Evolutionary conservation across 352 stramenopile species (phyloP).

Genomic region (Pythium biforme): DNA sequence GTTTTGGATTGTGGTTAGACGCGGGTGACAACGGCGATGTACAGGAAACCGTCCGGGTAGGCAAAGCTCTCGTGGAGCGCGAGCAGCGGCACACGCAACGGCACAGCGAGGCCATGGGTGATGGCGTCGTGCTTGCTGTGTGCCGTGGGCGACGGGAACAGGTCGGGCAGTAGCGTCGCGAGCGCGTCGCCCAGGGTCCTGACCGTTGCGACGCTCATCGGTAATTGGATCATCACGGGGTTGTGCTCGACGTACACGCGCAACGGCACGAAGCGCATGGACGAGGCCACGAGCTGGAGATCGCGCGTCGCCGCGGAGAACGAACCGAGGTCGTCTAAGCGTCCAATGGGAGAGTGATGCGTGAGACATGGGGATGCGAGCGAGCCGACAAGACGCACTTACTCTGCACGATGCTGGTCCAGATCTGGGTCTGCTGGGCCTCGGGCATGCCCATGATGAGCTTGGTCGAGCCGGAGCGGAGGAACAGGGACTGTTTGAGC

Average conservation of each 20-base stretch:
- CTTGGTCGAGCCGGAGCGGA: constrained; percentile 75
- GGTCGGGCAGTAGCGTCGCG: constrained; percentile 54
- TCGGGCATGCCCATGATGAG: constrained; percentile 78
- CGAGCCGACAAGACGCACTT: background rate
- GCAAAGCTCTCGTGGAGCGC: constrained; percentile 61
- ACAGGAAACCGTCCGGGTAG: constrained; percentile 80
- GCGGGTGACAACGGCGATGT: constrained; percentile 39
- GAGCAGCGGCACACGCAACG: constrained; percentile 46
- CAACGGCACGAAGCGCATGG: constrained; percentile 54
- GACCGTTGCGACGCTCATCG: constrained; percentile 46
- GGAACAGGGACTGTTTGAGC: constrained; percentile 77
- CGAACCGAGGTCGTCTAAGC: constrained; percentile 33
- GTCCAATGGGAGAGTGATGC: too few species aligned
- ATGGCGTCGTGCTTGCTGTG: constrained; percentile 6
- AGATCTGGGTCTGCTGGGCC: constrained; percentile 80
- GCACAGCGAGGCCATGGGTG: constrained; percentile 57
- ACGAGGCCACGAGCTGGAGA: constrained; percentile 36
- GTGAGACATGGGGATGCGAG: too few species aligned
- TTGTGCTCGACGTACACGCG: constrained; percentile 59
- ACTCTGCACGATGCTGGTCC: constrained; percentile 75
- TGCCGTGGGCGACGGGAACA: constrained; percentile 35
- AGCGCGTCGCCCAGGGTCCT: constrained; percentile 55
- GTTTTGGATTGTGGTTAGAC: background rate
- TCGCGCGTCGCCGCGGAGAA: constrained; percentile 55
- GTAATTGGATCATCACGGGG: constrained; percentile 65